Percentiles rank a stretch among this genome's conserved stretches.
These are phyloP conservation scores for Lachnellula arida DNA, from an alignment of 2,329 filamentous ascomycete genomes.

Conservation along the genomic window DNA sequence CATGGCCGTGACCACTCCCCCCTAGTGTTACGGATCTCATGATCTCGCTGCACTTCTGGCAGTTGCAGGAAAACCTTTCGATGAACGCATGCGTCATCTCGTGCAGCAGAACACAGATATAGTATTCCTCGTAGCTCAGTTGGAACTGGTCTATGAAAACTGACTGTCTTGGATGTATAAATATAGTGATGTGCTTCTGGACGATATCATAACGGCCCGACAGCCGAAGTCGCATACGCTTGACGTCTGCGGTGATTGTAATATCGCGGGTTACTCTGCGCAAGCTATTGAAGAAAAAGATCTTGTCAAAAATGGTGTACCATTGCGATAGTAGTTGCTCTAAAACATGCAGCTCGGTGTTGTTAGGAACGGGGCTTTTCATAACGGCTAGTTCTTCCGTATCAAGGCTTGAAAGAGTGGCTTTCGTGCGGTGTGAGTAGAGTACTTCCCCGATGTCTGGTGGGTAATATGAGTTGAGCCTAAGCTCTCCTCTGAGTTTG, in stretches of 20 bases:
- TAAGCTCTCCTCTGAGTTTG: background rate
- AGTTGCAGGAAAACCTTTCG: background rate
- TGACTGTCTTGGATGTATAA: no score
- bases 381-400: background rate
- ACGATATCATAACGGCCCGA: background rate
- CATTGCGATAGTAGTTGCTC: background rate
- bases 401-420: background rate
- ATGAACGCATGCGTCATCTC: background rate
- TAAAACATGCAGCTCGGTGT: background rate
- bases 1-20: background rate
- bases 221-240: background rate
- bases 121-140: background rate
- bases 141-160: background rate
- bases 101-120: background rate
- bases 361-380: background rate
- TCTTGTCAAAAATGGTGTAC: background rate
- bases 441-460: background rate
- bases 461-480: background rate
- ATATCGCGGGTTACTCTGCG: background rate
- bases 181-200: background rate
- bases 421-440: background rate
- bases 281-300: background rate
- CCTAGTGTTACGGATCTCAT: background rate
- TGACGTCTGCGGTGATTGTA: background rate
- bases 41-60: background rate